Evolutionary conservation across 805 yeast genomes (phyloP).

Genomic region (Naumovozyma dairenensis): DNA sequence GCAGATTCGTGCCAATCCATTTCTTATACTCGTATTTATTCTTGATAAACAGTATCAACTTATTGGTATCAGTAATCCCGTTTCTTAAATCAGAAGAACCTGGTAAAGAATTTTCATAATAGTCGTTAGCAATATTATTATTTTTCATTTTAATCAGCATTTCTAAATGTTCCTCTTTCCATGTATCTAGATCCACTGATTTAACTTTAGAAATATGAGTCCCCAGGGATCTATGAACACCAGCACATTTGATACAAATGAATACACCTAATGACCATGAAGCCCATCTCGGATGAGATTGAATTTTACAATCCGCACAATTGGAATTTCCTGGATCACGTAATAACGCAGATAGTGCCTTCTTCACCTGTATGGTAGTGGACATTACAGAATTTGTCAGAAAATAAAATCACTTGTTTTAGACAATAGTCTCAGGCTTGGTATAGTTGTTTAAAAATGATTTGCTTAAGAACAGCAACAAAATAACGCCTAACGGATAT

Average conservation of each 20-base stretch:
- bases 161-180: constrained; percentile 89
- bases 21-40: constrained; percentile 87
- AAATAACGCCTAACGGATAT: no score
- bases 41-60: constrained; percentile 80
- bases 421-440: no score
- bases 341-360: constrained; percentile 62
- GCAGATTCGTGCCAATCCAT: constrained; percentile 73
- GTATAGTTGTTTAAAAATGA: no score
- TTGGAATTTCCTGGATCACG: constrained; percentile 65
- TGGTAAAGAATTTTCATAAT: constrained; percentile 69
- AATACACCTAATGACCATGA: constrained; percentile 92
- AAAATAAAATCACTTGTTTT: no score
- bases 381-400: no score
- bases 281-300: constrained; percentile 95
- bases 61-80: constrained; percentile 44
- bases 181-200: constrained; percentile 87
- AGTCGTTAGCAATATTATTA: constrained; percentile 52
- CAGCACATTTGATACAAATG: constrained; percentile 90
- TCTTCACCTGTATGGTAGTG: constrained; percentile 15
- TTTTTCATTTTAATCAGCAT: constrained; percentile 85
- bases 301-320: constrained; percentile 88
- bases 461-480: no score
- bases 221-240: constrained; percentile 90
- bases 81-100: constrained; percentile 1
- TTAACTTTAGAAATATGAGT: constrained; percentile 91